phyloP scores from a whole-genome alignment of 306 rosid species.

The Sindora glabra region DNA sequence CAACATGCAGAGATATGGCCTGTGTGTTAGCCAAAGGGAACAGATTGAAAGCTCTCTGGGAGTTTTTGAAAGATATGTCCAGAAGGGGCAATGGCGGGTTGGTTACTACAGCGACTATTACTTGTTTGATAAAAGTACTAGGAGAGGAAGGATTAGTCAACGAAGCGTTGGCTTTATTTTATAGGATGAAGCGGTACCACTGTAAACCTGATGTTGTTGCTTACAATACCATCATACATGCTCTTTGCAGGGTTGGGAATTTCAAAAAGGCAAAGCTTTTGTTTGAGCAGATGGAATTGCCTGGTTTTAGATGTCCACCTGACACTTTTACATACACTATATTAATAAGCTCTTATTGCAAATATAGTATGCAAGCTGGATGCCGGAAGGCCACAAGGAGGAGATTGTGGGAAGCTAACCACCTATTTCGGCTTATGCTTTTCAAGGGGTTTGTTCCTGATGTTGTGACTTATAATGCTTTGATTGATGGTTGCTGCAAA shows the following conservation, averaged over 20 bases:
- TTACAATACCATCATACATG: slow-evolving; percentile 50
- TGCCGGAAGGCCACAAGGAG: slow-evolving; percentile 70
- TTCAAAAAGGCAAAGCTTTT: slow-evolving; percentile 59
- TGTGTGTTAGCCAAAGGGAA: slow-evolving; percentile 52
- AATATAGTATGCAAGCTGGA: slow-evolving; percentile 55
- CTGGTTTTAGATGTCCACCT: slow-evolving; percentile 75
- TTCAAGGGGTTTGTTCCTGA: slow-evolving; percentile 73
- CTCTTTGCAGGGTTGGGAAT: slow-evolving; percentile 63
- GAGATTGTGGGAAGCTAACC: slow-evolving; percentile 78
- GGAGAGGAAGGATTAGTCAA: slow-evolving; percentile 73
- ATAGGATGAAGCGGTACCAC: slow-evolving; percentile 66
- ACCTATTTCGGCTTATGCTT: slow-evolving; percentile 71
- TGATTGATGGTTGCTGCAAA: slow-evolving; percentile 89
- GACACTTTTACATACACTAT: slow-evolving; percentile 67
- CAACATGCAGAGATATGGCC: slow-evolving; percentile 72
- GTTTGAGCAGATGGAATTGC: slow-evolving; percentile 83
- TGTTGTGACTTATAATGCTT: slow-evolving; percentile 74
- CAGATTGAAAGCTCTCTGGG: slow-evolving; percentile 45
- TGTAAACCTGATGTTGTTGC: slow-evolving; percentile 71
- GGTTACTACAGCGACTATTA: slow-evolving; percentile 52
- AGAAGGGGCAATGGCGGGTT: slow-evolving; percentile 21
- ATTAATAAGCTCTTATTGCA: slow-evolving; percentile 65
- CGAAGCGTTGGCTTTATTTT: slow-evolving; percentile 54
- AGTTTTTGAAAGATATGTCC: slow-evolving; percentile 51
- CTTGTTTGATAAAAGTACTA: slow-evolving; percentile 82